phyloP scores from a whole-genome alignment of 257 asterid species.

The Oldenlandia corymbosa region DNA sequence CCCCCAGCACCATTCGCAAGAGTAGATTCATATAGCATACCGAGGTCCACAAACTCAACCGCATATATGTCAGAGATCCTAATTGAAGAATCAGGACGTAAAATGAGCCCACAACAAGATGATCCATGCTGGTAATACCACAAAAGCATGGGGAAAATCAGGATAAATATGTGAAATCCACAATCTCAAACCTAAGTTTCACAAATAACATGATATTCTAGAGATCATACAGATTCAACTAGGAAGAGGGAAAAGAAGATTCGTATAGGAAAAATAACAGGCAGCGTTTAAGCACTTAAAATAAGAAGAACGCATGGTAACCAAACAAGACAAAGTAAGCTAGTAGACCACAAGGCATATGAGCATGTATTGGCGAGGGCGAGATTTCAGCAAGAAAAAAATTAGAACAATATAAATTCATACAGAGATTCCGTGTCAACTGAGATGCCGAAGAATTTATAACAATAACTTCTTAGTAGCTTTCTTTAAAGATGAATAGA shows the following conservation, averaged over 20 bases:
- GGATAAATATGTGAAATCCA: not conserved
- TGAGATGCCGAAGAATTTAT: not conserved
- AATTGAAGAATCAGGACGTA: conserved; percentile 36
- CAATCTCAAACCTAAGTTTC: not conserved
- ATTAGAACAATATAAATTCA: not conserved
- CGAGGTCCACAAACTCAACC: conserved; percentile 56
- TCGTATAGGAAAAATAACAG: no score
- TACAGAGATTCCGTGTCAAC: not conserved
- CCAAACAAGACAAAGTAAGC: no score
- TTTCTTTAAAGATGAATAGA: not conserved
- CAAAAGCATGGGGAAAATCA: conserved; percentile 9
- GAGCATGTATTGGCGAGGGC: not conserved
- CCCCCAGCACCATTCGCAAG: conserved; percentile 39
- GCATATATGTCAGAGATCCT: conserved; percentile 64
- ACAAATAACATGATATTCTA: not conserved
- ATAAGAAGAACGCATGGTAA: no score
- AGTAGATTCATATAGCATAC: conserved; percentile 44
- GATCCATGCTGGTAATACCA: conserved; percentile 45
- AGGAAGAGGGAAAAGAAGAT: no score
- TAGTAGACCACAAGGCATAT: no score
- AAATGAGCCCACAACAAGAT: conserved; percentile 45
- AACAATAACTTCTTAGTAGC: not conserved
- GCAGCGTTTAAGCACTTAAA: no score
- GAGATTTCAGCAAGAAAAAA: not conserved
- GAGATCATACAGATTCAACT: not conserved